Evolutionary conservation across 2,329 filamentous ascomycete species (phyloP), one percentile per base, ranked within the genome.

Genomic region (Botrytis cinerea): DNA sequence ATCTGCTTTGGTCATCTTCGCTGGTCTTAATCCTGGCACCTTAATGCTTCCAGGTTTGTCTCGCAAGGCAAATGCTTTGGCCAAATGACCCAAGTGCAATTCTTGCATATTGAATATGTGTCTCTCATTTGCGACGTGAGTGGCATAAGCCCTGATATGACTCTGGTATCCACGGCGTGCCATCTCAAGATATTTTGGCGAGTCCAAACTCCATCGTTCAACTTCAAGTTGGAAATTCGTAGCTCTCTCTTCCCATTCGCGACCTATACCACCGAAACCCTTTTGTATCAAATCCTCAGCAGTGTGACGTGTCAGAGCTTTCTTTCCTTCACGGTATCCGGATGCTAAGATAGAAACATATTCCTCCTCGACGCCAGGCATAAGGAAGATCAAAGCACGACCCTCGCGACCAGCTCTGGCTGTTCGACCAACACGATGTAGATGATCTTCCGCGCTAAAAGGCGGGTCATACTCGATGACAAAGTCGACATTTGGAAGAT

Each of bases 391-490:
- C 18, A 93, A 87, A 0, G 96, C 94, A 73, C 95, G 91, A 43
- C 96, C 96, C 18, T 95, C 89, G 9, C 93, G 92, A 25, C 96
- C 96, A 1, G 97, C 93, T 86, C 96, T 93, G 5, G 96, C 96
- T 18, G 96, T 99, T 82, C 96, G 92, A 72, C 96, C 96, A 72
- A 98, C 93, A 73, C 96, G 92, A 84, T 99, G 96, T 12, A 98
- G 88, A 82, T 99, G 96, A 82, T 99, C 96, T 75, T 95, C 93
- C 38, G 94, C 91, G 80, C 92, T 94, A 83, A 98, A 98, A 3
- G 96, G 93, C 0, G 96, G 95, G 80, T 99, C 96, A 81, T 97
- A 98, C 82, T 99, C 96, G 73, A 99, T 89, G 68, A 99, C 94
- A 32, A 98, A 87, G 81, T 99, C 96, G 70, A 99, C 93, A 69